Conservation (phyloP, 768 basidiomycete species). For the Rhodotorula kratochvilovae region DNA sequence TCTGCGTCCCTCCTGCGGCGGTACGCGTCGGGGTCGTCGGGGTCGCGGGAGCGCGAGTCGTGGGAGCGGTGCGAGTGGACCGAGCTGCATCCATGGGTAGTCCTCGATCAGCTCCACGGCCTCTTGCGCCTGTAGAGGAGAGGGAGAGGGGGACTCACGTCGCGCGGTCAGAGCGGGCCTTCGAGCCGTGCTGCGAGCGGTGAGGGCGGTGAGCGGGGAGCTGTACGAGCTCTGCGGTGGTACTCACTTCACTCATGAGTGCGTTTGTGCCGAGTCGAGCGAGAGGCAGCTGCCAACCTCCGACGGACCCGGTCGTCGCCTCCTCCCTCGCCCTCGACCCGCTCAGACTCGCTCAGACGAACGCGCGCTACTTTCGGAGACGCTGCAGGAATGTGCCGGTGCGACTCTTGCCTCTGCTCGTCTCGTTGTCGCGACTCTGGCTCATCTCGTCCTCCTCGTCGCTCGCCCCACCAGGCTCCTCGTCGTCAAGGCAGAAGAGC, state of each 20-base stretch:
- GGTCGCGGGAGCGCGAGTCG: conserved; percentile 10
- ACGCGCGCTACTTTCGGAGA: no score
- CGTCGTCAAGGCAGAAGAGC: conserved; percentile 90
- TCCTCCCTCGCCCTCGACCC: background rate
- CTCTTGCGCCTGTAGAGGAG: background rate
- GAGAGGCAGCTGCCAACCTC: no score
- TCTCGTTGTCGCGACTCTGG: no score
- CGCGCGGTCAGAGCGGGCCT: conserved; percentile 22
- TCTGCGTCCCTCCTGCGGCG: conserved; percentile 38
- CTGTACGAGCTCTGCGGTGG: background rate
- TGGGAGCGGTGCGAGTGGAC: conserved; percentile 21
- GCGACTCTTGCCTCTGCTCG: no score
- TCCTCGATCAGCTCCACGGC: background rate
- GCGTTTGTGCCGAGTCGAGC: background rate
- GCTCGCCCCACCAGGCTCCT: conserved; percentile 36
- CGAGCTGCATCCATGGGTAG: background rate
- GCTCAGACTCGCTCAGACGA: no score
- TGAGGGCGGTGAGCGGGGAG: background rate
- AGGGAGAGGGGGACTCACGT: background rate
- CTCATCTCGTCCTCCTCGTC: no score
- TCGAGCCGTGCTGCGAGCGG: background rate
- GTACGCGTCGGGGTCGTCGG: conserved; percentile 33
- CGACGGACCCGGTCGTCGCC: background rate
- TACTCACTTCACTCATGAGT: background rate
- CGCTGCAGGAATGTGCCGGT: no score